Conservation (phyloP, 257 asterid genomes). For the Pogostemon cablin region DNA sequence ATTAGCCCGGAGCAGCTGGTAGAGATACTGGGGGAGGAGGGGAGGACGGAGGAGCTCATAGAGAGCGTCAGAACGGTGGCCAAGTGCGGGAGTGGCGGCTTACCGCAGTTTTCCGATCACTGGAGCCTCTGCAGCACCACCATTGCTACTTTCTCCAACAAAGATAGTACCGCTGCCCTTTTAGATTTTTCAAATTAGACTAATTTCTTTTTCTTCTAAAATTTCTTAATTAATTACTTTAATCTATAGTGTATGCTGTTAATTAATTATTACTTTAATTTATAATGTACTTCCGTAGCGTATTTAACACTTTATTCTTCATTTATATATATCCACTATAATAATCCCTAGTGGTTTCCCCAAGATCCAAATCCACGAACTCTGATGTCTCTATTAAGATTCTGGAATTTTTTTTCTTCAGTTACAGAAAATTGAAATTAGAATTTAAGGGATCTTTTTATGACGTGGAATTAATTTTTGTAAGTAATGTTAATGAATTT, state of each 20-base stretch:
- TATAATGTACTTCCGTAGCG: no score
- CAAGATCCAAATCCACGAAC: no score
- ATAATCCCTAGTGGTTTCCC: no score
- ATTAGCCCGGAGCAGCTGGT: slow-evolving; percentile 65
- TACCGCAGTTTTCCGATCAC: slow-evolving; percentile 58
- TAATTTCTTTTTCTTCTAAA: not conserved
- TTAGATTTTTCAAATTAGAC: slow-evolving; percentile 32
- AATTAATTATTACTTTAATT: no score
- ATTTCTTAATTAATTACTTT: not conserved
- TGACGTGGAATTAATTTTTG: no score
- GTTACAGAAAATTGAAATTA: no score
- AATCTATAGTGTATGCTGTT: not conserved
- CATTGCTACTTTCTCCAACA: slow-evolving; percentile 48
- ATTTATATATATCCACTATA: no score
- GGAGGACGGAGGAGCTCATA: slow-evolving; percentile 73
- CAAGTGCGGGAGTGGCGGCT: slow-evolving; percentile 56
- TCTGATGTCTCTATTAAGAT: no score
- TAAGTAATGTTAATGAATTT: no score
- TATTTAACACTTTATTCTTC: no score
- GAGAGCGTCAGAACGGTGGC: slow-evolving; percentile 89
- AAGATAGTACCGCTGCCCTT: slow-evolving; percentile 27
- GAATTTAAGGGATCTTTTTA: no score
- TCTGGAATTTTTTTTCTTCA: no score
- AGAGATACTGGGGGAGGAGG: slow-evolving; percentile 77
- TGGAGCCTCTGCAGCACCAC: slow-evolving; percentile 79